Conservation (phyloP, 2,329 filamentous ascomycete species). For the Arthrocladium fulminans region DNA sequence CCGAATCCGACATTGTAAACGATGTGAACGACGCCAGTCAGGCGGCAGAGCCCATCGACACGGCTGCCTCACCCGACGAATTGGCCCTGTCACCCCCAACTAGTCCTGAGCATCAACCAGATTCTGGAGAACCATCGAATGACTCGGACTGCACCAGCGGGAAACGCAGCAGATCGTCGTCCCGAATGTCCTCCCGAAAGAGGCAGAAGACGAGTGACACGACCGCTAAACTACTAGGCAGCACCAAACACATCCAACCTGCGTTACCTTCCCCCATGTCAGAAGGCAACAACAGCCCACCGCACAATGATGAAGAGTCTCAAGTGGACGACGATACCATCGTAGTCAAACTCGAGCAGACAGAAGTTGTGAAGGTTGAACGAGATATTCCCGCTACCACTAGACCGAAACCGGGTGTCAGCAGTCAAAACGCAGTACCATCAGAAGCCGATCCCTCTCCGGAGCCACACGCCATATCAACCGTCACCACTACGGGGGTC, state of each 20-base stretch:
- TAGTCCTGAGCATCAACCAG: constrained; percentile 11
- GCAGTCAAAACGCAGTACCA: background rate
- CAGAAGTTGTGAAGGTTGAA: constrained; percentile 19
- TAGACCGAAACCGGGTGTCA: background rate
- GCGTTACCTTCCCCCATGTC: constrained; percentile 8
- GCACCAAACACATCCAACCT: constrained; percentile 2
- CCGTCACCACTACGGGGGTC: constrained; percentile 17
- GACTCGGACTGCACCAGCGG: background rate
- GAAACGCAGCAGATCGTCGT: constrained; percentile 2
- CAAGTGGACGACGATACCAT: constrained; percentile 7
- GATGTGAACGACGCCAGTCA: background rate
- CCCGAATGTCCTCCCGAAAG: constrained; percentile 7
- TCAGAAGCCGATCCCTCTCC: background rate
- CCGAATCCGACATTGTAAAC: constrained; percentile 12
- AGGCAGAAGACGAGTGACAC: constrained; percentile 8
- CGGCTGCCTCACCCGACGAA: background rate
- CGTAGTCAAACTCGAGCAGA: constrained; percentile 21
- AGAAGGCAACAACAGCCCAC: constrained; percentile 4
- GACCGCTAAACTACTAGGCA: constrained; percentile 12
- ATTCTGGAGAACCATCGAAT: background rate
- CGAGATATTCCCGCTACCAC: constrained; percentile 9
- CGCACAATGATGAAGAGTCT: background rate
- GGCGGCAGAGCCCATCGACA: background rate
- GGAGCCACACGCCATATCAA: constrained; percentile 16
- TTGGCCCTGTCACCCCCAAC: constrained; percentile 18